Evolutionary conservation across 2,329 filamentous ascomycete genomes (phyloP).

Genomic region (Penicillium capsulatum): DNA sequence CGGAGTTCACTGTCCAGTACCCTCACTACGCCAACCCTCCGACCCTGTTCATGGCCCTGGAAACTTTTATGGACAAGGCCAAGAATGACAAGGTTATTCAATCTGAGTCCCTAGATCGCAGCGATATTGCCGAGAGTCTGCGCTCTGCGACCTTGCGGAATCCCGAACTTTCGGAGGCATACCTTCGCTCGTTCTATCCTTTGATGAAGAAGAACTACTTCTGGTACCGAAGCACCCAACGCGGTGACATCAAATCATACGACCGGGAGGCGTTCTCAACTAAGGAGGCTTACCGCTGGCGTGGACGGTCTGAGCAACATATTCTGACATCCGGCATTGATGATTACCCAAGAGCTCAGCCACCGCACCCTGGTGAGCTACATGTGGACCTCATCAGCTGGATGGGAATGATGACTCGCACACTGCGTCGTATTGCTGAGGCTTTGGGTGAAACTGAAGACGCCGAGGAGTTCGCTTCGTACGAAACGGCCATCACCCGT

Average conservation of each 20-base stretch:
- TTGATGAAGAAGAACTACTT: slow-evolving; percentile 82
- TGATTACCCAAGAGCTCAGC: slow-evolving; percentile 90
- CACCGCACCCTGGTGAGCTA: slow-evolving; percentile 90
- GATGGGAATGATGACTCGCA: slow-evolving; percentile 93
- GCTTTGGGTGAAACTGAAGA: slow-evolving; percentile 75
- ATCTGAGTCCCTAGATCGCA: slow-evolving; percentile 20
- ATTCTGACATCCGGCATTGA: slow-evolving; percentile 91
- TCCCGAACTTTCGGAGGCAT: slow-evolving; percentile 62
- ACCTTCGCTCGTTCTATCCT: slow-evolving; percentile 75
- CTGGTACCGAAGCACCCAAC: slow-evolving; percentile 93
- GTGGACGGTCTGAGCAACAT: slow-evolving; percentile 79
- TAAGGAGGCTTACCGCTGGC: slow-evolving; percentile 95
- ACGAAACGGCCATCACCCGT: slow-evolving; percentile 69
- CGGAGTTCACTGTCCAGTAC: slow-evolving; percentile 91
- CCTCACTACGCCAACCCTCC: slow-evolving; percentile 97
- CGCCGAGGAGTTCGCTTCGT: slow-evolving; percentile 64
- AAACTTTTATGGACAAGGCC: slow-evolving; percentile 76
- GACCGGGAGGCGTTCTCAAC: slow-evolving; percentile 81
- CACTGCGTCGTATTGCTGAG: slow-evolving; percentile 74
- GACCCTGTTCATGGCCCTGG: slow-evolving; percentile 85
- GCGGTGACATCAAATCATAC: slow-evolving; percentile 84
- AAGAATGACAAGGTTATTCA: slow-evolving; percentile 43
- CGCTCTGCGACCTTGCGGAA: slow-evolving; percentile 65
- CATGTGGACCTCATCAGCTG: slow-evolving; percentile 93
- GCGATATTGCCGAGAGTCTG: slow-evolving; percentile 43